Evolutionary conservation across 2,329 filamentous ascomycete species (phyloP).

Genomic region (Thyridium curvatum): DNA sequence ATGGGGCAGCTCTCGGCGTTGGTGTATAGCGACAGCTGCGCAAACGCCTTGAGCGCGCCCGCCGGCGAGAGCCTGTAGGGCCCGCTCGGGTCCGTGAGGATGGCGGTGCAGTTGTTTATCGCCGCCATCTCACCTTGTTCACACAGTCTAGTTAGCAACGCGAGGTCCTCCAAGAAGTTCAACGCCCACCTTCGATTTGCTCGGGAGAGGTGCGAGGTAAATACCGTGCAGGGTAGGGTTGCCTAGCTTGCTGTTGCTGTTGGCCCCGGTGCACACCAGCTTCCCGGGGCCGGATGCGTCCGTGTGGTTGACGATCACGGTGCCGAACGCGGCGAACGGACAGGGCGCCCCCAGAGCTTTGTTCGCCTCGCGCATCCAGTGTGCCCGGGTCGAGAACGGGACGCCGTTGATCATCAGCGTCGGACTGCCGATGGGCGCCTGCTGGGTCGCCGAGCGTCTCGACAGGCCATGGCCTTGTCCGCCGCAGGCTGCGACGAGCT

Average conservation of each 20-base stretch:
- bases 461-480: too few relatives aligned
- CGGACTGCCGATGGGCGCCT: constrained; percentile 1
- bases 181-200: neutral
- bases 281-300: constrained; percentile 28
- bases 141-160: too few relatives aligned
- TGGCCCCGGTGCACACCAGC: constrained; percentile 44
- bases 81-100: constrained; percentile 39
- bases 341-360: constrained; percentile 40
- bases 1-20: constrained; percentile 53
- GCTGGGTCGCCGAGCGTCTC: too few relatives aligned
- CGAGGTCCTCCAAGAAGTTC: too few relatives aligned
- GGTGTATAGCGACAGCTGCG: constrained; percentile 44
- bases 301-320: constrained; percentile 51
- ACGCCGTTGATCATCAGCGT: constrained; percentile 8
- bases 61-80: constrained; percentile 32
- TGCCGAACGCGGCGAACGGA: constrained; percentile 46
- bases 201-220: too few relatives aligned
- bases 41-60: constrained; percentile 37
- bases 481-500: too few relatives aligned
- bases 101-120: constrained; percentile 44
- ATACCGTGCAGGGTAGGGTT: constrained; percentile 48
- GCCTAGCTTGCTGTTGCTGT: constrained; percentile 33
- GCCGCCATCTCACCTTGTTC: constrained; percentile 48
- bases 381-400: neutral
- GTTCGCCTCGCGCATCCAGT: constrained; percentile 48